Base-by-base conservation (phyloP, 2,329 filamentous ascomycete genomes). In the Epichloe glyceriae region DNA sequence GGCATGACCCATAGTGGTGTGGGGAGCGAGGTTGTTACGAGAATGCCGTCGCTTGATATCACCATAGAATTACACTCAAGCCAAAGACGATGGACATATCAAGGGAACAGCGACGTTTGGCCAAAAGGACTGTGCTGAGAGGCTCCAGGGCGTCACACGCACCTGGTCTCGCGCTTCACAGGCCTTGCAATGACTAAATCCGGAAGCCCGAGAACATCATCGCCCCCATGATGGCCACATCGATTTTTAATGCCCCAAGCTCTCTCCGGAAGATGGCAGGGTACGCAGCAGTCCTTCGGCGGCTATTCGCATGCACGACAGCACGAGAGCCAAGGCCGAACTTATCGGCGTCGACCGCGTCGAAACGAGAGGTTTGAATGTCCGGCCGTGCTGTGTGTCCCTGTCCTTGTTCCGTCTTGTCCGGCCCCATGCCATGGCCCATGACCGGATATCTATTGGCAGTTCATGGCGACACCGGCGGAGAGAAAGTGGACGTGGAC, bases 281-380 rank as follows among this genome's bases (percentile, higher is more conserved):
- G 19, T 35, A 26, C 39, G 47, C 48, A 54, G 57, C 49, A 56
- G 48, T 48, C 48, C 53, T 54, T 56, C 54, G 59, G 62, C 62
- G 60, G 59, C 59, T 63, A 63, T 61, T 54, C 56, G 55, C 56
- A 63, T 62, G 62, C 61, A 61, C 55, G 55, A 62, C 56, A 64
- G 57, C 53, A 59, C 51, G 30, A 49, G 40, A 49, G 17, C 37
- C 19, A 51, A 54, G 51, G 55, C 55, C 30, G 10, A 11, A 30
- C 30, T 30, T 11, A 30, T 46, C 15, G 35, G 22, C 37, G 30
- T 33, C 39, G 40, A n/a, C 37, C 19, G 20, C 15, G n/a, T 34
- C 17, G 35, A 20, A 46, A 30, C 49, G 34, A 46, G 20, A 33
- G 10, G 33, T 15, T 42, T 40, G 15, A 39, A 20, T 20, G 20